Conservation (phyloP, 2,329 filamentous ascomycete species). For the Xylariaceae sp. region DNA sequence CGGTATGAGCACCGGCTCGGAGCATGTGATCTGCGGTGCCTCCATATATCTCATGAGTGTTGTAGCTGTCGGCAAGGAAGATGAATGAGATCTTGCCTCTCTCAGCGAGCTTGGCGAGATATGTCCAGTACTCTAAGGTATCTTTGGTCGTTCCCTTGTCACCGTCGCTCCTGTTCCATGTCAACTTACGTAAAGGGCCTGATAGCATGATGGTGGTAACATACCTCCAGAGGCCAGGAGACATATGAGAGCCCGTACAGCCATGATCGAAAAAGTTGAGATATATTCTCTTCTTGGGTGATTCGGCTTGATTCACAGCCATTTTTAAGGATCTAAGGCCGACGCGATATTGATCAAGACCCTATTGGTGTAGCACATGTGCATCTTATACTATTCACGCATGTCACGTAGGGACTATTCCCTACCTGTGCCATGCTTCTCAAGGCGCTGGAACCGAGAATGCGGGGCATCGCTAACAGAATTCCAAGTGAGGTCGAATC, state of each 20-base stretch:
- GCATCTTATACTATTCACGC: no score
- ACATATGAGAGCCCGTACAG: slow-evolving; percentile 9
- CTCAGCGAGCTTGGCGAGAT: slow-evolving; percentile 41
- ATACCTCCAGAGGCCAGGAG: slow-evolving; percentile 7
- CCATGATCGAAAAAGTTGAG: slow-evolving; percentile 10
- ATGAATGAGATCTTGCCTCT: slow-evolving; percentile 44
- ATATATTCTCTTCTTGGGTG: slow-evolving; percentile 5
- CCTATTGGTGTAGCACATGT: no score
- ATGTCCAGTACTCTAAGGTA: slow-evolving; percentile 39
- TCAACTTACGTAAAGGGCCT: neutral
- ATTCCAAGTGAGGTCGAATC: no score
- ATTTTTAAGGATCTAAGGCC: no score
- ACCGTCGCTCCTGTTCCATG: neutral
- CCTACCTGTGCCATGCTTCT: no score
- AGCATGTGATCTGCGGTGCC: slow-evolving; percentile 4
- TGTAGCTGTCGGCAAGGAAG: slow-evolving; percentile 40
- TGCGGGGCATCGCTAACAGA: no score
- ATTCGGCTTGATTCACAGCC: no score
- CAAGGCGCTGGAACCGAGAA: no score
- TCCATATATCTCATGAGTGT: slow-evolving; percentile 6
- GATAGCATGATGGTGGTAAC: neutral
- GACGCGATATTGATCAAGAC: no score
- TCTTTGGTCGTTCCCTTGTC: slow-evolving; percentile 8
- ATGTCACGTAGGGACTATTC: no score
- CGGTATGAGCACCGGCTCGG: slow-evolving; percentile 4